Evolutionary conservation across 257 asterid species (phyloP).

Genomic region (Lantana camara): DNA sequence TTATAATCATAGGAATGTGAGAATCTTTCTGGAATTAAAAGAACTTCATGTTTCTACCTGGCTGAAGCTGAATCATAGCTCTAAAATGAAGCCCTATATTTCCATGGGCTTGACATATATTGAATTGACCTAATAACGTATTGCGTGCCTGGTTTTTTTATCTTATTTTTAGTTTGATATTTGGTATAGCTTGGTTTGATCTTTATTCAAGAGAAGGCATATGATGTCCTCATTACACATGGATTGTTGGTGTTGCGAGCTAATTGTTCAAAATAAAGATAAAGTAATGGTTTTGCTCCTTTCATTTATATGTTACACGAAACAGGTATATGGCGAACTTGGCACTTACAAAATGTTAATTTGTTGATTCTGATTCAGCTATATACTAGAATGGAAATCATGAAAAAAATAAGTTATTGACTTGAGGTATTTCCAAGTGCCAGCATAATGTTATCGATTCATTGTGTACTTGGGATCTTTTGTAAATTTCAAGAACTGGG

Average conservation of each 20-base stretch:
- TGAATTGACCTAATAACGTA: no score
- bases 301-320: neutral
- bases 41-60: neutral
- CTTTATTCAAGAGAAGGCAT: neutral
- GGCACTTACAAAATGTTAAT: neutral
- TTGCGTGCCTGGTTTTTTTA: no score
- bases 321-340: neutral
- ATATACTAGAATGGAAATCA: neutral
- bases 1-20: neutral
- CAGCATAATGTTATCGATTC: slow-evolving; percentile 3
- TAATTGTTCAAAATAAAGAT: neutral
- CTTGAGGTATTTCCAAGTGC: slow-evolving; percentile 5
- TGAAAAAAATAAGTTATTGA: neutral
- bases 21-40: neutral
- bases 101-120: no score
- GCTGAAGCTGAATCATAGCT: no score
- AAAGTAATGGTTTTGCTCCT: neutral
- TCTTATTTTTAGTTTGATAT: no score
- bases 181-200: no score
- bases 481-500: neutral
- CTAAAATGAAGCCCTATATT: no score
- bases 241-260: neutral
- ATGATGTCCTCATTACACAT: neutral
- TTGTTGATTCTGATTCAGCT: slow-evolving; percentile 14
- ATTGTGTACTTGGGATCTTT: slow-evolving; percentile 1